Base-by-base conservation (phyloP, 306 rosid species). In the Abrus pulchellus region DNA sequence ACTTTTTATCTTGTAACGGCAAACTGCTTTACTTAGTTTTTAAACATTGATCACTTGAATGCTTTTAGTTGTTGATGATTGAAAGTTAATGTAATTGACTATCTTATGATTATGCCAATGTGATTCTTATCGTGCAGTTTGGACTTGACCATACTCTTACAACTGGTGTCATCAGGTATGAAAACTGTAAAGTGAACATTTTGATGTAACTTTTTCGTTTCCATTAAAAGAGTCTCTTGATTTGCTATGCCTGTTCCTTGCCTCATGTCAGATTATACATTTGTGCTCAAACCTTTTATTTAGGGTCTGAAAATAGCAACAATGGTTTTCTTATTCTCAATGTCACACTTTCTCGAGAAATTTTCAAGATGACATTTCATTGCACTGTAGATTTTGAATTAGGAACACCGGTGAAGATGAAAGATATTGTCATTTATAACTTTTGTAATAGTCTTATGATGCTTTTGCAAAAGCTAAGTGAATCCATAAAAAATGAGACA, bases 81-180 rank as follows among this genome's bases (percentile, higher is more conserved):
- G 30, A 59, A 57, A 52, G 12, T 65, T 62, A 14, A 67, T n/a
- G 33, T n/a, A 32, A 68, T 50, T 49, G 50, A 84, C 48, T 9
- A 45, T 11, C 77, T 64, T 40, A 27, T 67, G 36, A 74, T 63
- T 75, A 40, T 76, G 20, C 40, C 54, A 13, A n/a, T 74, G 27
- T 76, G 59, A 50, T 79, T 64, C 70, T 75, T 40, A 10, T 81
- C 61, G 68, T 86, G 91, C 94, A 96, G 99, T 96, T 96, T 87
- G 99, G 99, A 85, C 98, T 94, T 60, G 98, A 94, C 74, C 97
- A 94, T 89, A 94, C 98, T 72, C 98, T 94, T 72, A 94, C 98
- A 6, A 94, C 97, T 30, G 97, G 98, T 30, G 98, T 94, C 85
- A 92, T 93, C 80, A 93, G 99, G 99, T 96, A 89, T 57, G 56